Evolutionary conservation across 2,329 filamentous ascomycete species (phyloP), one percentile per base, ranked within the genome.

Genomic region (Eutypa lata): DNA sequence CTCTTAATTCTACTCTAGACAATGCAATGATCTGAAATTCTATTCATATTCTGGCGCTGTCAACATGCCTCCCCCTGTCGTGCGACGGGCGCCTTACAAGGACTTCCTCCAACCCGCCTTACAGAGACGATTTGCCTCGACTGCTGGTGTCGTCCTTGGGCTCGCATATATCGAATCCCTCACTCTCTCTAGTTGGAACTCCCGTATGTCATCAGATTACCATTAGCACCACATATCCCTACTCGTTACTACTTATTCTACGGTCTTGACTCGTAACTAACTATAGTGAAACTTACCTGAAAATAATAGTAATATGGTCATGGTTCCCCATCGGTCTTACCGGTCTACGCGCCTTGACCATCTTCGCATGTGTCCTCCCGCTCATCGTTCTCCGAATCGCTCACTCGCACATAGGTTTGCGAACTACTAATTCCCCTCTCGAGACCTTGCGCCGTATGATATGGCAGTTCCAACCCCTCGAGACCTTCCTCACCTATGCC

Each of bases 31-130:
- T 56, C 48, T 52, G 33, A 50, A 58, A 31, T 31, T 10, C 6
- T 53, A 65, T 60, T 67, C 61, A 68, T 57, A 73, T 74, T 65
- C 69, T 78, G 77, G 74, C 68, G 65, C 71, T 68, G 71, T 70
- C 63, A 74, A 67, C 48, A 83, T 83, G 79, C 75, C 79, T 64
- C 69, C 68, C 65, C 71, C 72, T 66, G 76, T 72, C 68, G 79
- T 75, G 74, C 84, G 77, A 78, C 81, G 70, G 66, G 74, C 76
- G 64, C 77, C 81, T 47, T 96, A 96, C 73, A 88, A 91, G 77
- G 90, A 96, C 75, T 95, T 95, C 71, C 76, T 97, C 61, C 95
- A 93, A 56, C 92, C 93, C 48, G 87, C 89, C 49, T 77, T 97
- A 58, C 93, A 97, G 71, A 82, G 89, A 64, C 84, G 91, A 64